Percentiles rank a stretch among this genome's conserved stretches.
Evolutionary conservation across 371 early-diverging fungal genomes (phyloP).

Genomic region (Apophysomyces variabilis): DNA sequence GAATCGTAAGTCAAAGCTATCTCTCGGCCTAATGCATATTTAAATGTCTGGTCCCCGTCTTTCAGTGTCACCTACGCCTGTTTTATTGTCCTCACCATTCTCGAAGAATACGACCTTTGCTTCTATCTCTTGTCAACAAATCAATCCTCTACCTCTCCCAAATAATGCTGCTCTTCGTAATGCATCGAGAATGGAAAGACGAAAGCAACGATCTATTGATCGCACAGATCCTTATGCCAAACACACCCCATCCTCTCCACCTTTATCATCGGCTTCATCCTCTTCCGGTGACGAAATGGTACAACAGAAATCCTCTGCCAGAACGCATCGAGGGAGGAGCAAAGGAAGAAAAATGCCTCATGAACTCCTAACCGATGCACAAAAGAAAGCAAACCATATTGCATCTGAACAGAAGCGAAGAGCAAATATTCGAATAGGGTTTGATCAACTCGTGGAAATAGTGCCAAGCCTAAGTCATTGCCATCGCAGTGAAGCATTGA

Average conservation of each 20-base stretch:
- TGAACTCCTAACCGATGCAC: slow-evolving; percentile 79
- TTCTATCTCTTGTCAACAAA: slow-evolving; percentile 4
- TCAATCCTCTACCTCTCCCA: slow-evolving; percentile 18
- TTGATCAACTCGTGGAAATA: slow-evolving; percentile 73
- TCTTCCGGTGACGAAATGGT: background rate
- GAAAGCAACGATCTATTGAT: background rate
- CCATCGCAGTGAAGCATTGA: slow-evolving; percentile 45
- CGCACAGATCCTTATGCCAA: background rate
- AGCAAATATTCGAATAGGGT: slow-evolving; percentile 76
- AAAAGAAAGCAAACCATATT: slow-evolving; percentile 86
- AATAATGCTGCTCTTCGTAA: slow-evolving; percentile 1
- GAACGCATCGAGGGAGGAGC: slow-evolving; percentile 9
- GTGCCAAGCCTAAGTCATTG: slow-evolving; percentile 68
- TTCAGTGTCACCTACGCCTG: slow-evolving; percentile 27
- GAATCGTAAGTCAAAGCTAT: background rate
- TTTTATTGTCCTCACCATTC: slow-evolving; percentile 28
- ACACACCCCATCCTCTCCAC: background rate
- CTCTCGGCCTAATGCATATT: background rate
- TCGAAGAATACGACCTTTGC: slow-evolving; percentile 23
- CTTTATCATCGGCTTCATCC: slow-evolving; percentile 10
- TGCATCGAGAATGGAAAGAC: background rate
- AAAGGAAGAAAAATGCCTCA: slow-evolving; percentile 30
- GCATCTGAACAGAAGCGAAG: slow-evolving; percentile 84
- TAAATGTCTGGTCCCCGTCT: background rate
- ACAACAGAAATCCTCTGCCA: slow-evolving; percentile 3